phyloP scores from a whole-genome alignment of 441 rosid species.

The Adansonia gregorii region DNA sequence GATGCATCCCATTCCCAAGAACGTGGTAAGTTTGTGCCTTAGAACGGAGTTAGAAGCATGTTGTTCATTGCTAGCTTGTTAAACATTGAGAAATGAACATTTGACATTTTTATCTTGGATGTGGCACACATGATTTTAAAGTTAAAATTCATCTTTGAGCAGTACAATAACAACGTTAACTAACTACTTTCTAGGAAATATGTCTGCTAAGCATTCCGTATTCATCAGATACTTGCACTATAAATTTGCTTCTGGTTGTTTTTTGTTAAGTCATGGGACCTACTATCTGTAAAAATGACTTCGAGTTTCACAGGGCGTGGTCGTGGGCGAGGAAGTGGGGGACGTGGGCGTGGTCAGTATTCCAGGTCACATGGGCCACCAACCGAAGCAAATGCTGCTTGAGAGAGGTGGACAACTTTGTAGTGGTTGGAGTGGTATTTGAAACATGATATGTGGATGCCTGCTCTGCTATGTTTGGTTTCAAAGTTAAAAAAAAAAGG shows the following conservation, averaged over 20 bases:
- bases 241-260: neutral
- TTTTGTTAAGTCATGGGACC: neutral
- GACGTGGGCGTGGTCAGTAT: constrained; percentile 33
- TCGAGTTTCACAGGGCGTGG: constrained; percentile 32
- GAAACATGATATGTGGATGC: constrained; percentile 31
- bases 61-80: neutral
- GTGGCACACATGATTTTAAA: neutral
- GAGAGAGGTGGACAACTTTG: constrained; percentile 23
- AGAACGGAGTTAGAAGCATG: neutral
- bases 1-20: constrained; percentile 26
- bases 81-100: neutral
- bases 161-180: constrained; percentile 1
- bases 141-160: neutral
- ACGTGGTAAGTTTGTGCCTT: constrained; percentile 35
- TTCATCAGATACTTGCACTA: neutral
- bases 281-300: neutral
- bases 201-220: neutral
- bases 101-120: neutral
- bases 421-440: constrained; percentile 12
- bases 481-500: neutral
- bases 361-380: constrained; percentile 14
- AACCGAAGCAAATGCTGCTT: constrained; percentile 28
- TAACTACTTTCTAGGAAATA: neutral
- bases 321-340: constrained; percentile 30
- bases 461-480: constrained; percentile 36